phyloP scores from a whole-genome alignment of 2,329 filamentous ascomycete species.

The Magnaporthiopsis rhizophila region DNA sequence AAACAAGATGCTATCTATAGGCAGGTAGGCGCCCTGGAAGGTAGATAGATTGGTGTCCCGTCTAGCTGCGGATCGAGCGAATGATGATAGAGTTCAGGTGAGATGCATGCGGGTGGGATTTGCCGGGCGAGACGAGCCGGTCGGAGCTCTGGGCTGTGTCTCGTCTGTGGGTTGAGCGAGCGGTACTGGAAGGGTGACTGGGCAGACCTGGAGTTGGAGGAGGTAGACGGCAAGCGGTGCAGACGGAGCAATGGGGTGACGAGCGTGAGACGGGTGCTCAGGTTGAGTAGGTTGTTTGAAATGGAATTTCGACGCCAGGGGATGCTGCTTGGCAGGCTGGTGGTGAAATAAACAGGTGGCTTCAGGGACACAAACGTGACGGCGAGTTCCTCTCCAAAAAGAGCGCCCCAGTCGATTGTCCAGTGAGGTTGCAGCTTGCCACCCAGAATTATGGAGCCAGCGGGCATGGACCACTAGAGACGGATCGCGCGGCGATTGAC shows the following conservation, averaged over 20 bases:
- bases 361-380: background rate
- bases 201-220: background rate
- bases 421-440: background rate
- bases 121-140: background rate
- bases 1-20: background rate
- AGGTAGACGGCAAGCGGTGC: background rate
- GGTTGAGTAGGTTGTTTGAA: background rate
- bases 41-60: background rate
- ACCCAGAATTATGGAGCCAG: background rate
- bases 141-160: background rate
- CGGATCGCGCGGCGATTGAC: background rate
- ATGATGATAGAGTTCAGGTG: background rate
- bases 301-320: constrained; percentile 1
- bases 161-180: background rate
- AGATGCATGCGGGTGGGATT: background rate
- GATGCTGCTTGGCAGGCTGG: background rate
- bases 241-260: no score
- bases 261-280: background rate
- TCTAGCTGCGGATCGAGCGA: background rate
- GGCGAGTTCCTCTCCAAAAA: background rate
- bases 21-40: no score
- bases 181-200: background rate
- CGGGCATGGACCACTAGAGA: background rate
- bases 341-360: constrained; percentile 8
- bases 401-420: background rate